Evolutionary conservation across 2,329 filamentous ascomycete genomes (phyloP).

Genomic region (Hymenoscyphus albidus): DNA sequence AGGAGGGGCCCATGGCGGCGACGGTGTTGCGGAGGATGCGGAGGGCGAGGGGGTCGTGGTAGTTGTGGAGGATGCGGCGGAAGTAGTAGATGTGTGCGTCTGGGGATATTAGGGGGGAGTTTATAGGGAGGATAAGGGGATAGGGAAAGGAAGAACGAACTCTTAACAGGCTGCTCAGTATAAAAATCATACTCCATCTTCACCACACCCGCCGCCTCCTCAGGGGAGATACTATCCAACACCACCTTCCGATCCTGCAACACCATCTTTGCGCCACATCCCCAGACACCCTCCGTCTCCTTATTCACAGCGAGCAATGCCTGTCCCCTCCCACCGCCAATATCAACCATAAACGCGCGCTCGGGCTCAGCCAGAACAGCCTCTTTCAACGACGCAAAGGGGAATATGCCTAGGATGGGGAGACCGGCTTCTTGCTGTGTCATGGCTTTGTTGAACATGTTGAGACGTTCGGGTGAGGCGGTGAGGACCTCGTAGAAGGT

Average conservation of each 20-base stretch:
- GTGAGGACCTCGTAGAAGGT: conserved; percentile 26
- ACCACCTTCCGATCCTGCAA: conserved; percentile 34
- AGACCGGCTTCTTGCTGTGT: conserved; percentile 17
- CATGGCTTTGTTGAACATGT: conserved; percentile 25
- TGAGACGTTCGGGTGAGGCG: conserved; percentile 13
- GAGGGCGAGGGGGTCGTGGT: conserved; percentile 27
- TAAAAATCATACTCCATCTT: conserved; percentile 39
- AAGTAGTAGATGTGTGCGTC: conserved; percentile 34
- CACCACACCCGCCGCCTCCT: conserved; percentile 31
- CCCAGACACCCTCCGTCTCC: conserved; percentile 18
- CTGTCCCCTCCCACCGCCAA: conserved; percentile 26
- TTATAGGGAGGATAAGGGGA: not conserved
- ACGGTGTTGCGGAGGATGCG: conserved; percentile 27
- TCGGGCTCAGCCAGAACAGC: conserved; percentile 28
- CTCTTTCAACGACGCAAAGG: conserved; percentile 17
- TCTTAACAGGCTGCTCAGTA: conserved; percentile 39
- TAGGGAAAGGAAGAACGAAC: conserved; percentile 13
- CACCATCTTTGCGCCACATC: conserved; percentile 18
- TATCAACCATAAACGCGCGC: conserved; percentile 28
- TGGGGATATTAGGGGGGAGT: not conserved
- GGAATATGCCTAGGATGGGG: conserved; percentile 24
- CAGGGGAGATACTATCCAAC: conserved; percentile 8
- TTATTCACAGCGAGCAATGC: conserved; percentile 31
- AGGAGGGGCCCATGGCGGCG: conserved; percentile 31
- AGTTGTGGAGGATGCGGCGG: conserved; percentile 36